These are phyloP conservation scores for Colletotrichum tabaci DNA, from an alignment of 2,329 filamentous ascomycete genomes.

Conservation along the genomic window DNA sequence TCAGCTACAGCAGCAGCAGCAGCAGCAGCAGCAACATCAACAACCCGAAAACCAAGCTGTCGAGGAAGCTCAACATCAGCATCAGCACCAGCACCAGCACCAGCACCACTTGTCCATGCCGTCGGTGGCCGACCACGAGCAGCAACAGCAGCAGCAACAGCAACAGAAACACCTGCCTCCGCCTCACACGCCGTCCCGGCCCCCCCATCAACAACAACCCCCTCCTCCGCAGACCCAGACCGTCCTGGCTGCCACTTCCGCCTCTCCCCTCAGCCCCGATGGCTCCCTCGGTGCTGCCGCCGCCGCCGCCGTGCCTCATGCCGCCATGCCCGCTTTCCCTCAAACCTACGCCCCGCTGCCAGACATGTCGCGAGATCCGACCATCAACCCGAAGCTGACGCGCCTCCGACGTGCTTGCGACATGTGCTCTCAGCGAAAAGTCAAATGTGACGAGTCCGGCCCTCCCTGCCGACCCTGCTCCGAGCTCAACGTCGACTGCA, in stretches of 20 bases:
- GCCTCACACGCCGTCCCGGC: constrained; percentile 32
- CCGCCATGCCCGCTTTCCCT: constrained; percentile 19
- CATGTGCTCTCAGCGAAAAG: constrained; percentile 74
- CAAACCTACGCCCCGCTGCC: constrained; percentile 28
- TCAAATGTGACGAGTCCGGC: constrained; percentile 71
- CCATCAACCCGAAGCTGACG: constrained; percentile 66
- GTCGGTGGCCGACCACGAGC: constrained; percentile 14
- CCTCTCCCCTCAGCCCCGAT: constrained; percentile 8
- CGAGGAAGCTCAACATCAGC: constrained; percentile 25
- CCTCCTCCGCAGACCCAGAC: constrained; percentile 21
- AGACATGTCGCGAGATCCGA: constrained; percentile 53
- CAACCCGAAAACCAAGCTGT: constrained; percentile 17
- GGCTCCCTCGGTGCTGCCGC: constrained; percentile 6
- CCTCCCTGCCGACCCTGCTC: constrained; percentile 71
- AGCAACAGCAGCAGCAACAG: constrained; percentile 37
- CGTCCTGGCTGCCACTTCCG: background rate
- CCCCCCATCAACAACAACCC: constrained; percentile 41
- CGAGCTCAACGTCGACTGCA: constrained; percentile 72
- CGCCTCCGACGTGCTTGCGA: constrained; percentile 72
- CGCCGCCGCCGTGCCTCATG: constrained; percentile 4
- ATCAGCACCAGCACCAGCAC: constrained; percentile 7
- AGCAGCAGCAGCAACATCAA: constrained; percentile 20
- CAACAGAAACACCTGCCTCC: constrained; percentile 39
- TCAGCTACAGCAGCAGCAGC: constrained; percentile 27
- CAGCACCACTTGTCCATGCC: constrained; percentile 20